Base-by-base conservation (phyloP, 371 early-diverging fungal species). In the Capniomyces stellatus region DNA sequence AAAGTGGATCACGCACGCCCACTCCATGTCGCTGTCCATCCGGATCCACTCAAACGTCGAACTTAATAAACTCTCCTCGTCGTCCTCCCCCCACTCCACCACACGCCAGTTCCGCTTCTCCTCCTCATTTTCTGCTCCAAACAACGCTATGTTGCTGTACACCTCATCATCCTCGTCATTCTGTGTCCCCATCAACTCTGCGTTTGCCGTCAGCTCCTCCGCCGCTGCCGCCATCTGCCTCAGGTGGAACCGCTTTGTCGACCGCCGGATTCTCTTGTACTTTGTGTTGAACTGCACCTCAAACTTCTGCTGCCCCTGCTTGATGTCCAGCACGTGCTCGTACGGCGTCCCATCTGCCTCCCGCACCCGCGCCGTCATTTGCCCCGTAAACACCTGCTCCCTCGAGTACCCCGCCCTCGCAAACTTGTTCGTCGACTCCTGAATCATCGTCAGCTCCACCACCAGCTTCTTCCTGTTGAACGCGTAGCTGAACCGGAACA, bases 271-370 rank as follows among this genome's bases (percentile, higher is more conserved):
- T 58, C 93, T 83, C 70, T 92, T 92, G 64, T 93, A 92, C 63
- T 92, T 92, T 6, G 94, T 92, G 62, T 96, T 89, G 69, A 90
- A 96, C 54, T 81, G 85, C 10, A 96, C 82, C 58, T 93, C 90
- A 54, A 83, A 88, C 46, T 79, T 75, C 58, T 89, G 77, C 21
- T 69, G 57, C 15, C 58, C 54, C 24, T 84, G 83, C 40, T 85
- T 83, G 30, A 96, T 83, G 41, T 83, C 81, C 25, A 96, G 68
- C 28, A 92, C 86, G 57, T 90, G 92, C 55, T 93, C 94, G 61
- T 90, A 94, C 0, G 87, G 86, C 1, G 83, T 86, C 24, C 90
- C 92, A 48, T 87, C 85, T 0, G 97, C 91, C 70, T 94, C 97
- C 49, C 89, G 89, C 28, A 94, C 82, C 10, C 90, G 78, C 4